These are phyloP conservation scores for Globisporangium radiosum DNA, from an alignment of 352 stramenopile genomes.

Conservation along the genomic window DNA sequence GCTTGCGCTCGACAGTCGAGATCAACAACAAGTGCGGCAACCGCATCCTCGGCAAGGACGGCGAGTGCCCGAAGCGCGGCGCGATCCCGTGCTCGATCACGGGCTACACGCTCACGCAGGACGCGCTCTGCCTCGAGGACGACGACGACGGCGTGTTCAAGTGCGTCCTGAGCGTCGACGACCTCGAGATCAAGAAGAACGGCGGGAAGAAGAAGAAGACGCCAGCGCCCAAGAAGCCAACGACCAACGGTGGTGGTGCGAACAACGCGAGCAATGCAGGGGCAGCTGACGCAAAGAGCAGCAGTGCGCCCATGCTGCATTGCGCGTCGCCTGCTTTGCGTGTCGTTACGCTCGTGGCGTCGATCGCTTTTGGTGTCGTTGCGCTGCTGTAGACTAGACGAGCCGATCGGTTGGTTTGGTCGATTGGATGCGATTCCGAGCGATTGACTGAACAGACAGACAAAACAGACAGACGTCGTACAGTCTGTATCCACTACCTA, in stretches of 20 bases:
- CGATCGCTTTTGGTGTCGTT: constrained; percentile 1
- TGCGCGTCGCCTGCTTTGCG: constrained; percentile 1
- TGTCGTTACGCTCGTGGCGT: constrained; percentile 7
- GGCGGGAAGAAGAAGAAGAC: constrained; percentile 34
- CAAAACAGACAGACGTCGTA: too few relatives aligned
- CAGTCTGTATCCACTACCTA: too few relatives aligned
- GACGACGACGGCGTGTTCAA: constrained; percentile 65
- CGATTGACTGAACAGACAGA: too few relatives aligned
- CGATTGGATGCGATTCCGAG: too few relatives aligned
- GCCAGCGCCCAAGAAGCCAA: constrained; percentile 11
- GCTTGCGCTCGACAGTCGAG: constrained; percentile 28
- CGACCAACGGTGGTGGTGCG: not conserved
- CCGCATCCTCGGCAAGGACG: constrained; percentile 32
- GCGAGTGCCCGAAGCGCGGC: constrained; percentile 43
- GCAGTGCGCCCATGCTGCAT: not conserved
- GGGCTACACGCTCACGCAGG: constrained; percentile 50
- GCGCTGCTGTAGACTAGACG: constrained; percentile 4
- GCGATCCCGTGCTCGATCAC: constrained; percentile 51
- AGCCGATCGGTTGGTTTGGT: too few relatives aligned
- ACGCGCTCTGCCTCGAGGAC: constrained; percentile 55
- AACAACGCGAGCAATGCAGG: not conserved
- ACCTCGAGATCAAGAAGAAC: constrained; percentile 54
- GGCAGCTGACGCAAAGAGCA: not conserved
- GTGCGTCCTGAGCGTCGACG: constrained; percentile 57
- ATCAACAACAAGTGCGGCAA: constrained; percentile 70